A percentile compares a stretch with the other conserved stretches of the same genome.
phyloP scores from a whole-genome alignment of 2,329 filamentous ascomycete species.

The Beauveria medogensis region DNA sequence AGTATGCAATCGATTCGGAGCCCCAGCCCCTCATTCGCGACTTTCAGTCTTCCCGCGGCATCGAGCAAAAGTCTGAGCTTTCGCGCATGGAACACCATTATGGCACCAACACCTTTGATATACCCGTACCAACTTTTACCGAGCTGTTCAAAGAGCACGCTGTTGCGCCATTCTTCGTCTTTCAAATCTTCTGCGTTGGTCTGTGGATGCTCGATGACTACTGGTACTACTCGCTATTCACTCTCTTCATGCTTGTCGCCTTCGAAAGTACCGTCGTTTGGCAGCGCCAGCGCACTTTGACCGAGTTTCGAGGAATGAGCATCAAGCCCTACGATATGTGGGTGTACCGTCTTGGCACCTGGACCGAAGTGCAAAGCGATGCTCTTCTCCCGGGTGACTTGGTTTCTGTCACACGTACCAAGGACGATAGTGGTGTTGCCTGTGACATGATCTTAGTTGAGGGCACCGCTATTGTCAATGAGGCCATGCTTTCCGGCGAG shows the following conservation, averaged over 20 bases:
- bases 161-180: constrained; percentile 97
- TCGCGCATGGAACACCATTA: constrained; percentile 83
- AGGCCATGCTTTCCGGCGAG: constrained; percentile 98
- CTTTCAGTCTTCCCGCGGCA: constrained; percentile 75
- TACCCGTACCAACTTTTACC: constrained; percentile 89
- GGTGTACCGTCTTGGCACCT: constrained; percentile 80
- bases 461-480: constrained; percentile 94
- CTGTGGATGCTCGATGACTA: constrained; percentile 99
- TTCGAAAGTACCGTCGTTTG: constrained; percentile 99
- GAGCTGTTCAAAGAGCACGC: constrained; percentile 98
- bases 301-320: constrained; percentile 97
- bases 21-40: constrained; percentile 70
- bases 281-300: constrained; percentile 93
- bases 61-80: constrained; percentile 67
- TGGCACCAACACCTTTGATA: constrained; percentile 93
- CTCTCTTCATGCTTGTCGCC: constrained; percentile 92
- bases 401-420: constrained; percentile 84
- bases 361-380: constrained; percentile 84
- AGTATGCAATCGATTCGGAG: constrained; percentile 75
- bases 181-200: constrained; percentile 97
- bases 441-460: constrained; percentile 96
- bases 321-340: constrained; percentile 97
- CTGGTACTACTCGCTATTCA: constrained; percentile 99
- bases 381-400: constrained; percentile 88
- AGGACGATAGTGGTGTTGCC: constrained; percentile 93